Evolutionary conservation across 2,329 filamentous ascomycete species (phyloP).

Genomic region (Zasmidium cellare): DNA sequence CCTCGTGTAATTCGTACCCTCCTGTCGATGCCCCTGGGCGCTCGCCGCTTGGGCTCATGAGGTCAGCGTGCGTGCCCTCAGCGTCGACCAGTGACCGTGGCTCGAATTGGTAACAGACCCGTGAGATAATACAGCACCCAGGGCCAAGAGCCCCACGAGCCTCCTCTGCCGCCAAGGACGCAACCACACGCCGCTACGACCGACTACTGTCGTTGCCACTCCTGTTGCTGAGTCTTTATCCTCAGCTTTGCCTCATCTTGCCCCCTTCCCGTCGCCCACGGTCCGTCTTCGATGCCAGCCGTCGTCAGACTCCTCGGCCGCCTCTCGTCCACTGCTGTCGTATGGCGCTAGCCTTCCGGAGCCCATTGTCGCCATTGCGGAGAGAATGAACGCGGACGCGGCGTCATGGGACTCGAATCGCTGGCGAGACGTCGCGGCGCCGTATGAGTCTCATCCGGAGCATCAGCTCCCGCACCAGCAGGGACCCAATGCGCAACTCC

Average conservation of each 20-base stretch:
- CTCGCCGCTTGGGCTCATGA: slow-evolving; percentile 9
- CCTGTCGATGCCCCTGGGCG: not conserved
- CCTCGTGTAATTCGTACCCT: slow-evolving; percentile 5
- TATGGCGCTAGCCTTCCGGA: slow-evolving; percentile 4
- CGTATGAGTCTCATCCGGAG: not conserved
- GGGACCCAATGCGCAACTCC: too few relatives aligned
- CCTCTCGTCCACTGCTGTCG: not conserved
- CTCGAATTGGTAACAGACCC: slow-evolving; percentile 7
- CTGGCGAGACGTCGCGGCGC: slow-evolving; percentile 5
- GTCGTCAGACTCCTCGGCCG: not conserved
- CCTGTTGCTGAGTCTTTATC: too few relatives aligned
- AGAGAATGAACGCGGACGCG: slow-evolving; percentile 10
- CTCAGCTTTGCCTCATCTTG: too few relatives aligned
- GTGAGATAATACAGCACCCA: not conserved
- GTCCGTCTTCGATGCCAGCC: not conserved
- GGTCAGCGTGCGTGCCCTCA: slow-evolving; percentile 9
- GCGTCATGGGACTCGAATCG: slow-evolving; percentile 10
- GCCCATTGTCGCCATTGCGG: slow-evolving; percentile 4
- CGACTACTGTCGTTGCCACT: too few relatives aligned
- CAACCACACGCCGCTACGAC: too few relatives aligned
- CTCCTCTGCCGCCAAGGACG: not conserved
- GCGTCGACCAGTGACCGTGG: not conserved
- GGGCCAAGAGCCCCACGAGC: not conserved
- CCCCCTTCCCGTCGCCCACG: not conserved
- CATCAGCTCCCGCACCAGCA: too few relatives aligned